Evolutionary conservation across 1,284 basidiomycete species (phyloP), one percentile per base, ranked within the genome.

Genomic region (Trametes pubescens): DNA sequence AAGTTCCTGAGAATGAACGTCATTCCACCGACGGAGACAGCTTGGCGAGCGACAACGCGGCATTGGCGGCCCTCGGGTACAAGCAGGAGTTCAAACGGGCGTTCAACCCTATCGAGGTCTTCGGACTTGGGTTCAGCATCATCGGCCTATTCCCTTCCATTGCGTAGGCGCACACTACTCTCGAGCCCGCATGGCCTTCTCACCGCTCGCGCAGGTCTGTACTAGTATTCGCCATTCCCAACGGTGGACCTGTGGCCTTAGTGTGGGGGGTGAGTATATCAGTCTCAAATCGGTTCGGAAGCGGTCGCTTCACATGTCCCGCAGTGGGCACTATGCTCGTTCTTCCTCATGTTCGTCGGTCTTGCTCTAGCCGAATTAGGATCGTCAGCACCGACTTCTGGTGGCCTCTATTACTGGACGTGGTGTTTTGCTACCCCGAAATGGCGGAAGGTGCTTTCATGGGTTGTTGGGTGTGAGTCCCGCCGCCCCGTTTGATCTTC

Each of bases 391-490:
- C 92, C 38, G 81, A 88, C 86, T 0, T 84, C 90, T 21, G 92
- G 92, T 52, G 93, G 92, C 82, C 80, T 93, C 16, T 93, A 93
- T 74, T 94, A 87, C 73, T 93, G 91, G 91, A 90, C 92, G 0
- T 87, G 90, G 69, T 81, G 82, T 2, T 79, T 89, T 0, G 85
- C 91, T 0, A 84, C 89, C 9, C 87, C 88, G 7, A 79, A 82
- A 37, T 92, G 82, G 76, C 78, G 87, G 22, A 89, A 86, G 61
- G 72, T 92, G 3, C 80, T 92, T 6, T 86, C 86, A 24, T 94
- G 92, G 92, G 80, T 91, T 24, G 91, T 92, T 13, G 91, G 92
- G 40, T 43, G 48, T 93, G 92, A 90, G 34, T 47, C 18, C 10
- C 37, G 37, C 10, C 14, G 37, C 10, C 16, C 18, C 18, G 14